These are phyloP conservation scores for Colletotrichum echinochloae DNA, from an alignment of 2,329 filamentous ascomycete species.

Conservation along the genomic window DNA sequence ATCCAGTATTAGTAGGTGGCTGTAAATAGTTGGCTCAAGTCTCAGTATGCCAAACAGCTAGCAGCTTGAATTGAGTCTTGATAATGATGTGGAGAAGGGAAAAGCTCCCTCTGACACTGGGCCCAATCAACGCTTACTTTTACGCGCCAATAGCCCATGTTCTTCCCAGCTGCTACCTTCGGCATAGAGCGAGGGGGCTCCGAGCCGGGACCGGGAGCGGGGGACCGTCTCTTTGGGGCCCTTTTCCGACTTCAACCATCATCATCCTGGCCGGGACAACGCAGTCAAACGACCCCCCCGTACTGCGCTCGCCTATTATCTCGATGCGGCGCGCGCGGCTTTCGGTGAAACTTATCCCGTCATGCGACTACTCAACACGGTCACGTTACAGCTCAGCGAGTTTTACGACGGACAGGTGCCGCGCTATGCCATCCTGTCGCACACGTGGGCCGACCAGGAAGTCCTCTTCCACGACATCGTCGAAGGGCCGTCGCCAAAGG, in stretches of 20 bases:
- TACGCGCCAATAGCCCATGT: too few relatives aligned
- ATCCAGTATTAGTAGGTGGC: too few relatives aligned
- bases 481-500: background rate
- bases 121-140: too few relatives aligned
- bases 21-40: too few relatives aligned
- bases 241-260: background rate
- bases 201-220: background rate
- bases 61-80: too few relatives aligned
- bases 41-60: too few relatives aligned
- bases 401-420: slow-evolving; percentile 26
- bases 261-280: background rate
- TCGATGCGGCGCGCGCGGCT: too few relatives aligned
- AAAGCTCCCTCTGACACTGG: too few relatives aligned
- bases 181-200: background rate
- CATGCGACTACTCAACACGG: background rate
- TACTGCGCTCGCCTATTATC: background rate
- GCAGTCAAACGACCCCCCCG: background rate
- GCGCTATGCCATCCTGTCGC: slow-evolving; percentile 47
- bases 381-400: background rate
- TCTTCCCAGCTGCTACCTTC: too few relatives aligned
- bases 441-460: slow-evolving; percentile 46
- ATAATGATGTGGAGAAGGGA: too few relatives aligned
- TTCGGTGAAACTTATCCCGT: too few relatives aligned
- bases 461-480: slow-evolving; percentile 44
- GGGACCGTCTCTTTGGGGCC: background rate